phyloP scores from a whole-genome alignment of 306 rosid genomes.

The Chamaecrista fasciculata region DNA sequence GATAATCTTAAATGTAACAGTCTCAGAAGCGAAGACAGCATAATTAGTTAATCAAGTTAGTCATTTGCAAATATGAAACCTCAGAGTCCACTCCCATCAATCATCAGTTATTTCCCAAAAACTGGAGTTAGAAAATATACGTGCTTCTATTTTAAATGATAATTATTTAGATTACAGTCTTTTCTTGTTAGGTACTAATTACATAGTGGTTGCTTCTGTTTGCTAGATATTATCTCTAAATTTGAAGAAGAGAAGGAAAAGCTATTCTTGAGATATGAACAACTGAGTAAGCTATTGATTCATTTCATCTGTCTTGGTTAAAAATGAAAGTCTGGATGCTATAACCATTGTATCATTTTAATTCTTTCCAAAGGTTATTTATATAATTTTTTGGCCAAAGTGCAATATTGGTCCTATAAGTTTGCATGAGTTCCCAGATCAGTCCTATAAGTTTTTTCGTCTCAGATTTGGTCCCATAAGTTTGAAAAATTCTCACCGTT shows the following conservation, averaged over 20 bases:
- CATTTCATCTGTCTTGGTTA: background rate
- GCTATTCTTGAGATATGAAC: constrained; percentile 75
- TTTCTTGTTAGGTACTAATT: constrained; percentile 25
- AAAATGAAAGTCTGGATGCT: background rate
- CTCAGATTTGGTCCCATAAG: too few relatives aligned
- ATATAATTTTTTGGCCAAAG: too few relatives aligned
- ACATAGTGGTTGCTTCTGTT: constrained; percentile 3
- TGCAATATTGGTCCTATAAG: too few relatives aligned
- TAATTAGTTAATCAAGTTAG: background rate
- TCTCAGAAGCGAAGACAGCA: background rate
- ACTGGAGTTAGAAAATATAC: background rate
- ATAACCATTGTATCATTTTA: background rate
- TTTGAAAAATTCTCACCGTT: too few relatives aligned
- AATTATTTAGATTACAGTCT: background rate
- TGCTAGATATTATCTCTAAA: constrained; percentile 69
- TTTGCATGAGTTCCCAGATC: too few relatives aligned
- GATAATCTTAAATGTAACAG: background rate
- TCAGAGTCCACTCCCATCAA: background rate
- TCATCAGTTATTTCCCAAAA: background rate
- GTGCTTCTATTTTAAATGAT: background rate
- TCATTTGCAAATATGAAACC: background rate
- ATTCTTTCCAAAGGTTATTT: too few relatives aligned
- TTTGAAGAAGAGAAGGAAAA: constrained; percentile 94
- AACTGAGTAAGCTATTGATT: constrained; percentile 60
- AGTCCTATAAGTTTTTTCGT: too few relatives aligned